These are phyloP conservation scores for Sphaceloma murrayae DNA, from an alignment of 2,329 filamentous ascomycete species.

Conservation along the genomic window DNA sequence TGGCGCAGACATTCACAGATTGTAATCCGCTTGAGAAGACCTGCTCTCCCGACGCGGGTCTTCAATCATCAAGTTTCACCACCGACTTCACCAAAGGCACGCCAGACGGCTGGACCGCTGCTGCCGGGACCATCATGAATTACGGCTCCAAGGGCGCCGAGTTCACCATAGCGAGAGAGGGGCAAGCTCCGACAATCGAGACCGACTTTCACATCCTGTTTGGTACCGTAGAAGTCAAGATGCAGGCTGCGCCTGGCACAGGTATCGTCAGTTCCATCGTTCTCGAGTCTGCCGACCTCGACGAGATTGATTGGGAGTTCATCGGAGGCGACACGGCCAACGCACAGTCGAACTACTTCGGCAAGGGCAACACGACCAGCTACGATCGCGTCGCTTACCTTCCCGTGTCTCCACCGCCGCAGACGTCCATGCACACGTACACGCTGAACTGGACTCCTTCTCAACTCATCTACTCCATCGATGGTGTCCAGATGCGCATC, in stretches of 20 bases:
- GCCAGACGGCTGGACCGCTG: slow-evolving; percentile 51
- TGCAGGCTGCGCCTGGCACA: slow-evolving; percentile 63
- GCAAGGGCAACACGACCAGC: slow-evolving; percentile 60
- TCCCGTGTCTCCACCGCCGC: slow-evolving; percentile 44
- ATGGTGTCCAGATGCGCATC: slow-evolving; percentile 57
- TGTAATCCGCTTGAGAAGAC: slow-evolving; percentile 68
- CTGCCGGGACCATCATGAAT: slow-evolving; percentile 54
- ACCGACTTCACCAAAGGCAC: slow-evolving; percentile 45
- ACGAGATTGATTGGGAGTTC: slow-evolving; percentile 83
- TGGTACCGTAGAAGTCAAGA: slow-evolving; percentile 63
- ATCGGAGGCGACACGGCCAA: slow-evolving; percentile 54
- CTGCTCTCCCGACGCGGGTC: slow-evolving; percentile 62
- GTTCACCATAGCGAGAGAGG: slow-evolving; percentile 60
- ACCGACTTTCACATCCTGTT: slow-evolving; percentile 80
- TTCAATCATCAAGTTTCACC: slow-evolving; percentile 48
- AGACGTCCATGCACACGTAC: slow-evolving; percentile 57
- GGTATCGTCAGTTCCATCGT: slow-evolving; percentile 77
- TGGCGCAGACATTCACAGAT: slow-evolving; percentile 64
- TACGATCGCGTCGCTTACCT: slow-evolving; percentile 62
- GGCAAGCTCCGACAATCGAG: slow-evolving; percentile 68
- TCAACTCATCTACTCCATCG: slow-evolving; percentile 58
- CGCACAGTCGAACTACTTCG: slow-evolving; percentile 65
- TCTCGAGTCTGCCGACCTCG: slow-evolving; percentile 69
- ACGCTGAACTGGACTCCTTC: slow-evolving; percentile 64
- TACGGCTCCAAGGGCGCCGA: slow-evolving; percentile 55